Base-by-base conservation (phyloP, 192 early-diverging fungal species). In the Gamsiella multidivaricata region DNA sequence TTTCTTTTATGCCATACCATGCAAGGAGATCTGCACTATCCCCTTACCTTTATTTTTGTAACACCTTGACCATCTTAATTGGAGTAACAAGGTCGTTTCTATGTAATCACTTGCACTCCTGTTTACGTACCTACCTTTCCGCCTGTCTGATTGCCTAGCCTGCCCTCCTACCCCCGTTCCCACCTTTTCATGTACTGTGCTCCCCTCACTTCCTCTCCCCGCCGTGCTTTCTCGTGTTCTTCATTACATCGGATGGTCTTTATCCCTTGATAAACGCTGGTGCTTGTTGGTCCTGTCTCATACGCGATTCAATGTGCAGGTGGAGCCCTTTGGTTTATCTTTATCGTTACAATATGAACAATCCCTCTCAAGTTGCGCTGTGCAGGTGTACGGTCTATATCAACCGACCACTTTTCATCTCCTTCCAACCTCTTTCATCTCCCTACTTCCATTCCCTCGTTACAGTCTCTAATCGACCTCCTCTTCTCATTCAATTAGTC, bases 11-110 rank as follows among this genome's bases (percentile, higher is more conserved):
- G 52, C 18, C 18, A 43, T 47, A 49, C 33, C 46, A 68, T 41
- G 46, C 54, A 68, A 68, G 65, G 65, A 58, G 65, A 57, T 15
- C 51, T 41, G 45, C n/a, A 42, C 32, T 54, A 8, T 66, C 56
- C 52, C 53, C 33, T 50, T 52, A 33, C 32, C 37, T 69, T 69
- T 53, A 46, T 58, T 32, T 60, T 42, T 58, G 26, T 58, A 42
- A 52, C 23, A 57, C 25, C 31, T 39, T 51, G 20, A 51, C 10
- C 45, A 46, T 18, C 37, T 32, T 29, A 39, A 12, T 39, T 12
- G 58, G 29, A 39, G 37, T 36, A 42, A 20, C 41, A 26, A n/a
- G 29, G 23, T 28, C 41, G 31, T 62, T 49, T 51, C 47, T 51
- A 51, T 46, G 34, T 39, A 56, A 56, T 39, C 42, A 46, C 58